Conservation (phyloP, 345 rosid species). For the Gossypium anomalum region DNA sequence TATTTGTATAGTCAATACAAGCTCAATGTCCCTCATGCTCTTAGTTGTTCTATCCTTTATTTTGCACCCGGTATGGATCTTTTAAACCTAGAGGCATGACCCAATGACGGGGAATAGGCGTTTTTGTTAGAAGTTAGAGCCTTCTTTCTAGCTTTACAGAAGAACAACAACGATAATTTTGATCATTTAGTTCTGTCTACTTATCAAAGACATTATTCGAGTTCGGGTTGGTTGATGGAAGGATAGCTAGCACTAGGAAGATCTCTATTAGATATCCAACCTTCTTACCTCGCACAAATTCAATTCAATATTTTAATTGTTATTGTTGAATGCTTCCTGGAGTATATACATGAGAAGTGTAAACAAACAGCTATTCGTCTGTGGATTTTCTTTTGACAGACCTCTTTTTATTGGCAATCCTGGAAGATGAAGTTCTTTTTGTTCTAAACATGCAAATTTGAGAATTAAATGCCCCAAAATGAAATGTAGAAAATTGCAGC, state of each 20-base stretch:
- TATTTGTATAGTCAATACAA: neutral
- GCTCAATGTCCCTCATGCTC: constrained; percentile 11
- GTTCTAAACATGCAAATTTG: no score
- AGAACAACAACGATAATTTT: neutral
- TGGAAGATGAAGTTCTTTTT: neutral
- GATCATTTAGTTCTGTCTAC: neutral
- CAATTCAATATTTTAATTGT: neutral
- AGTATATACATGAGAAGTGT: neutral
- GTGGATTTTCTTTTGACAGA: neutral
- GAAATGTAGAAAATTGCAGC: no score
- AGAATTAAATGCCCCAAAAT: no score
- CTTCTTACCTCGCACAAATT: neutral
- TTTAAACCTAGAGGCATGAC: constrained; percentile 5
- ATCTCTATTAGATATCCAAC: constrained; percentile 4
- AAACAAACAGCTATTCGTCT: neutral
- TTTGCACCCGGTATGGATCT: constrained; percentile 12
- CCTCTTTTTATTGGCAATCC: neutral
- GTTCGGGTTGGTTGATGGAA: constrained; percentile 2
- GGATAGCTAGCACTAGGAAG: neutral
- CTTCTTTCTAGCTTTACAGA: constrained; percentile 16
- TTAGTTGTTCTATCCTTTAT: constrained; percentile 15
- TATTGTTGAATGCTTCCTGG: constrained; percentile 1
- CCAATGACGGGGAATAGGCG: constrained; percentile 13
- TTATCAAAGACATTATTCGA: neutral
- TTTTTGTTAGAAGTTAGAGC: constrained; percentile 32